Evolutionary conservation across 2,329 filamentous ascomycete genomes (phyloP).

Genomic region (Fusarium sp.): DNA sequence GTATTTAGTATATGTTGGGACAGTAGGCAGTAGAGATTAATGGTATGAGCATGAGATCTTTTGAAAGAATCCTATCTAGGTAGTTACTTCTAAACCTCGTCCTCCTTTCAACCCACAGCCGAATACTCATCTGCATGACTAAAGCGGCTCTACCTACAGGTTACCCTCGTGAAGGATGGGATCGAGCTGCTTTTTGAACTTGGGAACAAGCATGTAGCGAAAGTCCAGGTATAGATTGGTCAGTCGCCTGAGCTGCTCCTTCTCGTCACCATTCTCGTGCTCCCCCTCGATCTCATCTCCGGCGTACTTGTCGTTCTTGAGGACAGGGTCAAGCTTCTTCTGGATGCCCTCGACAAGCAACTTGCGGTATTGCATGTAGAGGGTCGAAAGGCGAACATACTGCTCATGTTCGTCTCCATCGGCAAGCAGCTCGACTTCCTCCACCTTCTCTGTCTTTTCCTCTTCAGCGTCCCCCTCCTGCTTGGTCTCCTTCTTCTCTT

Average conservation of each 20-base stretch:
- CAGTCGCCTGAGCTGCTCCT: constrained; percentile 19
- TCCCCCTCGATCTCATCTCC: background rate
- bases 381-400: constrained; percentile 9
- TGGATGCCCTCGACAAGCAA: constrained; percentile 25
- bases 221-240: constrained; percentile 14
- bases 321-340: constrained; percentile 27
- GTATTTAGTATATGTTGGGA: no score
- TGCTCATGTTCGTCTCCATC: constrained; percentile 15
- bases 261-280: constrained; percentile 11
- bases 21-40: no score
- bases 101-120: no score
- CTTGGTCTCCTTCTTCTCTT: background rate
- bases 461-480: background rate
- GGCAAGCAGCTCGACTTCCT: background rate
- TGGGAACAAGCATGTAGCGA: constrained; percentile 22
- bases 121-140: background rate
- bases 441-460: background rate
- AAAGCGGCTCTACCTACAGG: background rate
- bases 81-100: no score
- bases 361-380: constrained; percentile 37
- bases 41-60: no score
- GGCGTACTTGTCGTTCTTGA: constrained; percentile 10
- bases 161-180: constrained; percentile 12
- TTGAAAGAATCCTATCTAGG: background rate
- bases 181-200: constrained; percentile 10